Conservation (phyloP, 345 rosid species). For the Syzygium grande region DNA sequence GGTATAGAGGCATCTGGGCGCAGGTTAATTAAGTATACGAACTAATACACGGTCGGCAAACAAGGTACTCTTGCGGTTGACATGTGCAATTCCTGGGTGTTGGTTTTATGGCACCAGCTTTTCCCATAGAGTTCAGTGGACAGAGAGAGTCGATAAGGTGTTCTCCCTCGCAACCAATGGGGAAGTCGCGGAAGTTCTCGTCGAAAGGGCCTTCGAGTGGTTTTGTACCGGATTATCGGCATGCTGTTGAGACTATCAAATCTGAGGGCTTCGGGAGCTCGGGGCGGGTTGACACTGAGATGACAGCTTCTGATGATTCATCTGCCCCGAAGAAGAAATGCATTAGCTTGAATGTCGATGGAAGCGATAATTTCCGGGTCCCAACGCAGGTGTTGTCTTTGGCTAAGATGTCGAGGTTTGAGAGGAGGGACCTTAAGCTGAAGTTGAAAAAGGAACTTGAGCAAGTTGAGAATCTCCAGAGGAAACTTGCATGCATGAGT, state of each 20-base stretch:
- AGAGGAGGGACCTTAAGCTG: constrained; percentile 45
- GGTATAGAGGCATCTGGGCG: background rate
- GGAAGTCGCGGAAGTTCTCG: constrained; percentile 58
- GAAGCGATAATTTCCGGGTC: constrained; percentile 31
- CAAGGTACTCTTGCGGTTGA: constrained; percentile 16
- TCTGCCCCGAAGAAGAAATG: constrained; percentile 49
- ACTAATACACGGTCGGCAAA: background rate
- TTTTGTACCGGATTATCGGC: constrained; percentile 49
- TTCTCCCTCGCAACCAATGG: constrained; percentile 37
- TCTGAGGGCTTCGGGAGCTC: constrained; percentile 70
- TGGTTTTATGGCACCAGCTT: constrained; percentile 51
- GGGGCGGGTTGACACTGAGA: constrained; percentile 40
- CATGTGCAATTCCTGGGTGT: constrained; percentile 41
- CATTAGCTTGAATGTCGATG: constrained; percentile 39
- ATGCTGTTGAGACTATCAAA: constrained; percentile 55
- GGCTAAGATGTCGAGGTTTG: constrained; percentile 50
- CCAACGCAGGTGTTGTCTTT: constrained; percentile 48
- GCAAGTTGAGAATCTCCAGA: constrained; percentile 53
- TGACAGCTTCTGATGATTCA: constrained; percentile 52
- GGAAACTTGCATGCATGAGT: constrained; percentile 35
- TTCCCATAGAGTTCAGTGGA: constrained; percentile 53
- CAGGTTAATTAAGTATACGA: background rate
- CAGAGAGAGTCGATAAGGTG: constrained; percentile 33
- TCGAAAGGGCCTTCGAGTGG: constrained; percentile 58
- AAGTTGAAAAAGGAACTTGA: constrained; percentile 69